Evolutionary conservation across 116 monocot genomes (phyloP).

Genomic region (Cymodocea nodosa): DNA sequence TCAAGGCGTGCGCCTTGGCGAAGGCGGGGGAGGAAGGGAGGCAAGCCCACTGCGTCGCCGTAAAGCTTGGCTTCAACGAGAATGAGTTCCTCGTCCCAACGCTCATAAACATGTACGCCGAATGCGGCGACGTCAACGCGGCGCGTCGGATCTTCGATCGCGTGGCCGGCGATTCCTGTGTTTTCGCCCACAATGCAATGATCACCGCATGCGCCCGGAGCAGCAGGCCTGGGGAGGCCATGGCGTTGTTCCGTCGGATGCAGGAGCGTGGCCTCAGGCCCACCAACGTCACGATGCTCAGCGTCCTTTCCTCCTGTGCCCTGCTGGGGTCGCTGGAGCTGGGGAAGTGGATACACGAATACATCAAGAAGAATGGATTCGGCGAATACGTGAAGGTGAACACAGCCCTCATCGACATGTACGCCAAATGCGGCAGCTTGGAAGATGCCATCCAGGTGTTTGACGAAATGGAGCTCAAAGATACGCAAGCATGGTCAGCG

Average conservation of each 20-base stretch:
- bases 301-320: conserved; percentile 57
- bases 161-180: conserved; percentile 12
- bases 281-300: conserved; percentile 59
- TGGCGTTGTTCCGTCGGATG: conserved; percentile 63
- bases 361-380: conserved; percentile 37
- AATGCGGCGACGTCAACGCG: conserved; percentile 45
- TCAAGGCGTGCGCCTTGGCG: conserved; percentile 52
- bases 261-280: conserved; percentile 39
- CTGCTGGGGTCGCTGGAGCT: conserved; percentile 62
- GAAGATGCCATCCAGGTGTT: conserved; percentile 55
- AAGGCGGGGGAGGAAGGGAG: conserved; percentile 29
- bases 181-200: conserved; percentile 71
- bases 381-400: conserved; percentile 43
- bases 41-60: conserved; percentile 39
- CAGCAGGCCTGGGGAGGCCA: conserved; percentile 54
- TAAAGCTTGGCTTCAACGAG: conserved; percentile 33
- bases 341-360: conserved; percentile 77
- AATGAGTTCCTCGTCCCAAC: conserved; percentile 48
- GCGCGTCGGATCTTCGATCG: conserved; percentile 39
- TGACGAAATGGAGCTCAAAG: conserved; percentile 32
- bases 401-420: conserved; percentile 82
- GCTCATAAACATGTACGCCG: conserved; percentile 67
- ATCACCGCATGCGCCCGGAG: conserved; percentile 50
- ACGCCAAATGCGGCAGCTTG: conserved; percentile 80
- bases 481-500: conserved; percentile 73